Percentiles rank a stretch among this genome's conserved stretches.
Conservation (phyloP, 257 asterid genomes). For the Mentha longifolia region DNA sequence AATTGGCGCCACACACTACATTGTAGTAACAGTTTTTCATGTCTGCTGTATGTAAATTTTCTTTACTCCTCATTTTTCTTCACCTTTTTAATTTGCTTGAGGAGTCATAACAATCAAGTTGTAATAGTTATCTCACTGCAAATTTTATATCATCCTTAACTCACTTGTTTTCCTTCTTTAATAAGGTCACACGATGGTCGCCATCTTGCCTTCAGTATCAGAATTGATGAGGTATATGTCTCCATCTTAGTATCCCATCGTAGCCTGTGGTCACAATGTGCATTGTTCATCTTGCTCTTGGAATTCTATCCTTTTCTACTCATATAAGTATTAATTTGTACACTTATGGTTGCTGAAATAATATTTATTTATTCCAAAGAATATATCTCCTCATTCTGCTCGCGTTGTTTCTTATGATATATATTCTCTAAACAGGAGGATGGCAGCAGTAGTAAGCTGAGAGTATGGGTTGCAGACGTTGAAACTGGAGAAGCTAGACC, state of each 20-base stretch:
- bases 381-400: conserved; percentile 9
- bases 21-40: conserved; percentile 9
- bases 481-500: conserved; percentile 85
- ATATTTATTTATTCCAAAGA: conserved; percentile 22
- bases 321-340: not conserved
- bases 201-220: conserved; percentile 77
- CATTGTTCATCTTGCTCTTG: conserved; percentile 14
- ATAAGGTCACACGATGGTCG: conserved; percentile 83
- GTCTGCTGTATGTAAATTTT: conserved; percentile 10
- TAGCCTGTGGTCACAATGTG: conserved; percentile 9
- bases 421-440: conserved; percentile 62
- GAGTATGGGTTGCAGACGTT: conserved; percentile 92
- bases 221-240: conserved; percentile 77
- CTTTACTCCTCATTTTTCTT: conserved; percentile 13
- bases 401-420: conserved; percentile 13
- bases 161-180: conserved; percentile 30
- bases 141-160: conserved; percentile 22
- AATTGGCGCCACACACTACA: conserved; percentile 11
- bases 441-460: conserved; percentile 76
- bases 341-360: conserved; percentile 19
- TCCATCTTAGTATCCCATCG: conserved; percentile 23
- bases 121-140: conserved; percentile 22
- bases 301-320: no score
- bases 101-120: conserved; percentile 1
- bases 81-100: conserved; percentile 9